Conservation (phyloP, 495 filamentous ascomycete genomes). For the Trichoderma asperelloides region DNA sequence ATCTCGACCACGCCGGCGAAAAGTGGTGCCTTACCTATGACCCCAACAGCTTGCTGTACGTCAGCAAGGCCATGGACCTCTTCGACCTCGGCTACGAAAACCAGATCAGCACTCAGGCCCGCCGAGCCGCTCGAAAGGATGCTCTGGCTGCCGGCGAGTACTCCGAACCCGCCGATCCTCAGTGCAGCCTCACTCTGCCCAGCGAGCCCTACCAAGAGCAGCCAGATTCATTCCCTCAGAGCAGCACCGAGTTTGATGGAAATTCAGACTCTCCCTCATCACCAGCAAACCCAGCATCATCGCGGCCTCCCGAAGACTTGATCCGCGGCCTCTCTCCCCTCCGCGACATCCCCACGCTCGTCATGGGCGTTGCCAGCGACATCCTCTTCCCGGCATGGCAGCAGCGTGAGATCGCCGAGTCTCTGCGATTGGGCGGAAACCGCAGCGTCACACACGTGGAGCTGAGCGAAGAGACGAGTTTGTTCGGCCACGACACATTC, state of each 20-base stretch:
- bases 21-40: slow-evolving; percentile 99
- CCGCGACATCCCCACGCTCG: slow-evolving; percentile 66
- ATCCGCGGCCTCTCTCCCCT: slow-evolving; percentile 64
- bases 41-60: slow-evolving; percentile 90
- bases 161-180: slow-evolving; percentile 23
- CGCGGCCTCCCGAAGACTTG: slow-evolving; percentile 61
- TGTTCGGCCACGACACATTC: slow-evolving; percentile 97
- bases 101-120: slow-evolving; percentile 36
- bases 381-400: slow-evolving; percentile 98
- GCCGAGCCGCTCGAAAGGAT: slow-evolving; percentile 29
- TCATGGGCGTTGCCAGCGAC: slow-evolving; percentile 92
- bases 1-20: slow-evolving; percentile 95
- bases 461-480: slow-evolving; percentile 78
- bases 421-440: slow-evolving; percentile 69
- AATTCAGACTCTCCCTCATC: slow-evolving; percentile 16
- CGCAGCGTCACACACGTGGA: slow-evolving; percentile 75
- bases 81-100: slow-evolving; percentile 79
- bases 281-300: slow-evolving; percentile 14
- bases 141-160: slow-evolving; percentile 20
- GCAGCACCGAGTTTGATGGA: slow-evolving; percentile 7
- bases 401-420: slow-evolving; percentile 86
- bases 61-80: slow-evolving; percentile 97
- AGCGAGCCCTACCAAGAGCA: slow-evolving; percentile 76
- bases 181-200: slow-evolving; percentile 80
- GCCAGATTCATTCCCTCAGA: slow-evolving; percentile 35